Base-by-base conservation (phyloP, 139 green algal species). In the Haematococcus sp. region DNA sequence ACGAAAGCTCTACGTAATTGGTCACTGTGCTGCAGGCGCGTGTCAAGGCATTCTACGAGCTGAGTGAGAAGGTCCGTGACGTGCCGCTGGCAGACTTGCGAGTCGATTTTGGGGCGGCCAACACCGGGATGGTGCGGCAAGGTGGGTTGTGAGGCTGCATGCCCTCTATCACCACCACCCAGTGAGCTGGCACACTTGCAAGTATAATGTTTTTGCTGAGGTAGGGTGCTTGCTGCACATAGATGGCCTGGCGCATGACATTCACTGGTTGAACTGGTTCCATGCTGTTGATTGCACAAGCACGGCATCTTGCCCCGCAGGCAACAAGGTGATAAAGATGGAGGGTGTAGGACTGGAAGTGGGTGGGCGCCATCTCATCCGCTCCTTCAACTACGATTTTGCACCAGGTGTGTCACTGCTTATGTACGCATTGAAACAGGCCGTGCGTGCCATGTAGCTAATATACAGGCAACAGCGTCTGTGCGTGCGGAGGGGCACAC, bases 301-400 rank as follows among this genome's bases (percentile, higher is more conserved):
- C n/a, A n/a, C n/a, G n/a, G n/a, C n/a, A n/a, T n/a, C n/a, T n/a
- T n/a, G n/a, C n/a, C n/a, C n/a, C n/a, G n/a, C 75, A 89, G 81
- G 77, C 35, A 79, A 78, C 15, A 85, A 85, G 70, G 82, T 87
- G 28, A 58, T 90, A 19, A 35, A 76, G 3, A 58, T 90, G 73
- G 63, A 85, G 40, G 77, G 66, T 16, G 56, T 78, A 4, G 54
- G 58, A 9, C 61, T 73, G 65, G 40, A 60, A n/a, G 30, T 63
- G 33, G 34, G 40, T 73, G 70, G 80, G 25, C 13, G 34, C 23
- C 56, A 43, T 17, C n/a, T 92, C 46, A 77, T 92, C 58, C 40
- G 67, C 0, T 71, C 83, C 70, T 91, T 94, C 80, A 83, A 46
- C 7, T 90, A 87, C 63, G 79, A 88, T 19, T 92, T 95, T 46